Evolutionary conservation across 2,329 filamentous ascomycete genomes (phyloP).

Genomic region (Myriosclerotinia duriaeana): DNA sequence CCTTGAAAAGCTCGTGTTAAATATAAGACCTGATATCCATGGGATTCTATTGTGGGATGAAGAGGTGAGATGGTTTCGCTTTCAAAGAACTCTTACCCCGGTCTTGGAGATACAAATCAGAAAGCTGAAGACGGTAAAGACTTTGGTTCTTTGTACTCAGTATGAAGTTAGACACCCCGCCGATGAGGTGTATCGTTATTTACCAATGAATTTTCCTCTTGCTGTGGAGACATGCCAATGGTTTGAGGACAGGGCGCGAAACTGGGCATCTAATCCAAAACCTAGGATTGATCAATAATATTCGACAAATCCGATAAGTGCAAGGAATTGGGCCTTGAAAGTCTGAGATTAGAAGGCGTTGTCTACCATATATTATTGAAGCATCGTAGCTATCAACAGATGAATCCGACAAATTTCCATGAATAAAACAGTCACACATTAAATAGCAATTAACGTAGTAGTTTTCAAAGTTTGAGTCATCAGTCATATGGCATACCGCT

Average conservation of each 20-base stretch:
- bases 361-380: too few species aligned
- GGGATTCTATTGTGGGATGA: neutral
- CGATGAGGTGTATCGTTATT: neutral
- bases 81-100: neutral
- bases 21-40: neutral
- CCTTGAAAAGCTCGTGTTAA: neutral
- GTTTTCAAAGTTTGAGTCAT: neutral
- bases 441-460: too few species aligned
- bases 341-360: too few species aligned
- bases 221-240: slow-evolving; percentile 7
- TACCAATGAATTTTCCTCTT: neutral
- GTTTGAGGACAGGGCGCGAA: neutral
- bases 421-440: too few species aligned
- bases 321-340: too few species aligned
- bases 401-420: too few species aligned
- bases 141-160: neutral
- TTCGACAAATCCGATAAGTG: too few species aligned
- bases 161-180: neutral
- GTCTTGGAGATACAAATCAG: neutral
- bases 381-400: too few species aligned
- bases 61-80: neutral
- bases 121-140: neutral
- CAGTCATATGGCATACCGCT: neutral
- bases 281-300: too few species aligned
- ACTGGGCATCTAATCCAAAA: neutral